Evolutionary conservation across 1,284 basidiomycete species (phyloP).

Genomic region (Neonothopanus nambi): DNA sequence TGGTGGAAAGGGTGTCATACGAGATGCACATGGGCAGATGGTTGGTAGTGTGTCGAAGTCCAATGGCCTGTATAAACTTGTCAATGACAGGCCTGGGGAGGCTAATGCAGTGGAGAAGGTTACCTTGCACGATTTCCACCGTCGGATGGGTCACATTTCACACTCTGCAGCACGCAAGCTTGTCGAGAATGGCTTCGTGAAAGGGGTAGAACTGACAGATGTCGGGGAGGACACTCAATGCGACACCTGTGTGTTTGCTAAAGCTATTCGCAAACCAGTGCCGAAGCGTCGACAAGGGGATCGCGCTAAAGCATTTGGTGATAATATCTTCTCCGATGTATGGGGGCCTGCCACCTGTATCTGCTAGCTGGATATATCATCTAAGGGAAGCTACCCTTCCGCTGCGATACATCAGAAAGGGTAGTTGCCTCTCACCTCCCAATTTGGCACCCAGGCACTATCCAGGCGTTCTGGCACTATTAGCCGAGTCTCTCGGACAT

Average conservation of each 20-base stretch:
- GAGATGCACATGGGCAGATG: background rate
- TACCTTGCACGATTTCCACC: constrained; percentile 15
- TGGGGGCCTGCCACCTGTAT: constrained; percentile 38
- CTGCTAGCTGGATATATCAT: too few relatives aligned
- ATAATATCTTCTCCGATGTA: constrained; percentile 34
- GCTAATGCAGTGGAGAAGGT: constrained; percentile 10
- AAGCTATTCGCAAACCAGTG: constrained; percentile 29
- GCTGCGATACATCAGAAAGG: too few relatives aligned
- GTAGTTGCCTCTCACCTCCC: too few relatives aligned
- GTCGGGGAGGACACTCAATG: constrained; percentile 14
- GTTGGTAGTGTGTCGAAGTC: constrained; percentile 13
- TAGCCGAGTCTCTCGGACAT: too few relatives aligned
- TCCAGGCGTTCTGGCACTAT: too few relatives aligned
- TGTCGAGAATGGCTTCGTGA: constrained; percentile 14
- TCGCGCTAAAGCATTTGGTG: constrained; percentile 23
- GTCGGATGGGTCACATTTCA: constrained; percentile 19
- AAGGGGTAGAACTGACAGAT: constrained; percentile 14
- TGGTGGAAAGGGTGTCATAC: constrained; percentile 12
- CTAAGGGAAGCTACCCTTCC: too few relatives aligned
- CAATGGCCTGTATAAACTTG: constrained; percentile 13
- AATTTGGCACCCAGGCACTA: too few relatives aligned
- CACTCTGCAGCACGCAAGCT: constrained; percentile 8
- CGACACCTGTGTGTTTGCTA: constrained; percentile 33
- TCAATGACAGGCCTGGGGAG: constrained; percentile 9
- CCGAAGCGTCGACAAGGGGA: constrained; percentile 24